Conservation (phyloP, 1,284 basidiomycete species). For the Ustilago tritici region DNA sequence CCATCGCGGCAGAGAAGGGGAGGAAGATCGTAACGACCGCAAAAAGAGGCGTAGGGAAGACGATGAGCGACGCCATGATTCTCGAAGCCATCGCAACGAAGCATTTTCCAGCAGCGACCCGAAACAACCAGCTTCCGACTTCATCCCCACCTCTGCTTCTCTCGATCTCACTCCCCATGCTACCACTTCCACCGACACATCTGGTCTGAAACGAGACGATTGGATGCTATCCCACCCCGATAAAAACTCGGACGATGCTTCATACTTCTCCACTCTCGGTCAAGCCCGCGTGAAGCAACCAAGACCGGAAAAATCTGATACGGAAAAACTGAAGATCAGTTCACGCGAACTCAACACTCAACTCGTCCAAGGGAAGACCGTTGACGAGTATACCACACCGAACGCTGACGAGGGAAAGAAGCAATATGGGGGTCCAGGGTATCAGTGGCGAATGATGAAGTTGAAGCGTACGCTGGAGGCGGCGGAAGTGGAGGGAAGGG, state of each 20-base stretch:
- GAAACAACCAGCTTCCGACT: conserved; percentile 76
- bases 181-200: conserved; percentile 71
- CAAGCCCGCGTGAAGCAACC: conserved; percentile 75
- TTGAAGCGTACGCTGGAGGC: conserved; percentile 88
- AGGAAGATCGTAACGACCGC: conserved; percentile 54
- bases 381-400: conserved; percentile 74
- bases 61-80: conserved; percentile 12
- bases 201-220: conserved; percentile 78
- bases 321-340: conserved; percentile 76
- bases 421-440: conserved; percentile 82
- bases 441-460: conserved; percentile 98
- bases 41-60: conserved; percentile 69
- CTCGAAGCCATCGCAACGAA: conserved; percentile 71
- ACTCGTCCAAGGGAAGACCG: conserved; percentile 75
- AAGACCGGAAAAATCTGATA: conserved; percentile 75
- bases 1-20: conserved; percentile 15
- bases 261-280: conserved; percentile 81
- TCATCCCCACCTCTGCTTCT: conserved; percentile 83
- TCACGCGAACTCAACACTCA: conserved; percentile 84
- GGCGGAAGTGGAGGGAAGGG: conserved; percentile 81
- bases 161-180: conserved; percentile 76
- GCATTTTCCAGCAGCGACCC: conserved; percentile 77
- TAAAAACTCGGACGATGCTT: conserved; percentile 1
- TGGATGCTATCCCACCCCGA: conserved; percentile 80
- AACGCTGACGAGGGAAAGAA: conserved; percentile 38